Evolutionary conservation across 2,329 filamentous ascomycete species (phyloP), one percentile per base, ranked within the genome.

Genomic region (Xylariaceae sp.): DNA sequence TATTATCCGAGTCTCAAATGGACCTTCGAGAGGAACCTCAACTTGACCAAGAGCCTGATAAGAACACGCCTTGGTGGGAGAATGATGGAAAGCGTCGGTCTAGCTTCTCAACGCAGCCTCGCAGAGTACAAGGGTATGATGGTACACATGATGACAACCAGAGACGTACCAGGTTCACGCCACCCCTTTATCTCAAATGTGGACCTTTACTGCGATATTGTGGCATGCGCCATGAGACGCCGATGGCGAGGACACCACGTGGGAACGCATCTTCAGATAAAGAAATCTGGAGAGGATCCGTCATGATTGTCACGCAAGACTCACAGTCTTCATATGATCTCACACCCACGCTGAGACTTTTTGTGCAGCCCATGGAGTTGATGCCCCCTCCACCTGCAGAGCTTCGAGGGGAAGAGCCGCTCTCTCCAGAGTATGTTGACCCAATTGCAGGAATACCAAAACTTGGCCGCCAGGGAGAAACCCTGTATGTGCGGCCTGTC

Each of bases 291-390:
- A 83, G 91, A 66, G 94, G 94, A 5, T 95, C 84, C 52, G 79
- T 97, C 49, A 90, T 99, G 89, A 96, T 99, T 60, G 90, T 99
- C 18, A 97, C 94, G 0, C 79, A 84, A 45, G 92, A 99, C 63
- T 78, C 82, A 2, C 81, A 86, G 38, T 97, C 92, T 2, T 87
- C 86, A 1, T 96, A 96, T 63, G 81, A 85, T 40, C 84, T 89
- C 42, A 80, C 80, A 0, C 94, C 94, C 4, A 88, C 80, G 0
- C 72, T 99, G 56, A 81, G 91, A 39, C 69, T 99, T 4, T 99
- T 97, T 66, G 83, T 86, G 6, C 91, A 96, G 63, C 87, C 90
- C 1, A 86, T 92, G 67, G 87, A 91, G 54, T 73, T 96, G 15
- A 73, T 95, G 2, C 86, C 89, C 6, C 87, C 88, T 3, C 89